phyloP scores from a whole-genome alignment of 495 filamentous ascomycete species.

The Tetracladium setigerum region DNA sequence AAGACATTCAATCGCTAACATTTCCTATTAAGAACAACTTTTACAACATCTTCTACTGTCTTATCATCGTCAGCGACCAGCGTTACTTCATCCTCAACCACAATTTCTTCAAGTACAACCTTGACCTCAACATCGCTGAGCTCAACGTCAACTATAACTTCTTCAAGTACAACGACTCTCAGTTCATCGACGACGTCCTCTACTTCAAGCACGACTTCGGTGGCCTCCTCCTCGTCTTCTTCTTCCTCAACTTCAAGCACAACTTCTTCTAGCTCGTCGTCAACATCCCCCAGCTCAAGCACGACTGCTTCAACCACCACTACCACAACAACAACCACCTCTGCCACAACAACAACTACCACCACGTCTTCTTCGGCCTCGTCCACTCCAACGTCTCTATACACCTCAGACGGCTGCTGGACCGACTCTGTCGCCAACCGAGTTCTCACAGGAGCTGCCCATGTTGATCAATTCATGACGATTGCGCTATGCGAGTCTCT shows the following conservation, averaged over 20 bases:
- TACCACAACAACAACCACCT: conserved; percentile 21
- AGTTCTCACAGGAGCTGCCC: neutral
- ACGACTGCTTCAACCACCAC: conserved; percentile 13
- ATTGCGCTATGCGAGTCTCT: conserved; percentile 47
- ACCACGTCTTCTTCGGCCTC: conserved; percentile 2
- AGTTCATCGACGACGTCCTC: neutral
- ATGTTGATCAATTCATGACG: conserved; percentile 24
- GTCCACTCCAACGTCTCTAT: conserved; percentile 3
- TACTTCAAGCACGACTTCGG: neutral
- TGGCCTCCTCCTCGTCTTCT: neutral
- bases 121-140: neutral
- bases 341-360: neutral
- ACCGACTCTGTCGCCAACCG: conserved; percentile 4
- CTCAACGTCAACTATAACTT: neutral
- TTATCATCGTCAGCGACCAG: neutral
- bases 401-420: conserved; percentile 12
- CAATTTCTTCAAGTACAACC: neutral
- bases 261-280: neutral
- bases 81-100: neutral
- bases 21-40: neutral
- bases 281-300: conserved; percentile 15
- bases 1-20: neutral
- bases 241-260: conserved; percentile 8
- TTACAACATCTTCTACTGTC: neutral
- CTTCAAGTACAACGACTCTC: neutral